These are phyloP conservation scores for Bruguiera parviflora DNA, from an alignment of 345 rosid species.

Conservation along the genomic window DNA sequence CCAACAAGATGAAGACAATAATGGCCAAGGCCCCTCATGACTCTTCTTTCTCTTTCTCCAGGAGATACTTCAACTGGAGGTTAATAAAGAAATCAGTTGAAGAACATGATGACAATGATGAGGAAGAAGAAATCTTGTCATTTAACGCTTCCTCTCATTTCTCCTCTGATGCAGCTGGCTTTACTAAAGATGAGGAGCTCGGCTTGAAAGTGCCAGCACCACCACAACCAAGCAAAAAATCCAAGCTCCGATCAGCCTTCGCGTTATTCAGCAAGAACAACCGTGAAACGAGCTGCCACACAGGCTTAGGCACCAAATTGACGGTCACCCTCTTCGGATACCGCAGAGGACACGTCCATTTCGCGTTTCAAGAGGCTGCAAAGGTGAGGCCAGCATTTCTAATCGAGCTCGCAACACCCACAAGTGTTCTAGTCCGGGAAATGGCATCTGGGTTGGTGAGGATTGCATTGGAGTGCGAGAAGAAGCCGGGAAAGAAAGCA, in stretches of 20 bases:
- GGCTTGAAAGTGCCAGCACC: constrained; percentile 24
- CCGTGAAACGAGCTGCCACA: constrained; percentile 19
- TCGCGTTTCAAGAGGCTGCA: constrained; percentile 77
- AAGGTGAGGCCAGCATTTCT: constrained; percentile 56
- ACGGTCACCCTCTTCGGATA: constrained; percentile 83
- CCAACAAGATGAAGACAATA: constrained; percentile 61
- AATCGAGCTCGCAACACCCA: constrained; percentile 77
- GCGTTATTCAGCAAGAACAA: constrained; percentile 32
- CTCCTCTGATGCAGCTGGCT: constrained; percentile 22
- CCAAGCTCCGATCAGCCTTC: constrained; percentile 63
- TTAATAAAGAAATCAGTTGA: constrained; percentile 48
- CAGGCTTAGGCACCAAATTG: constrained; percentile 56
- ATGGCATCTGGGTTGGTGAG: constrained; percentile 94
- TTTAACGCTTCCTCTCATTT: constrained; percentile 33
- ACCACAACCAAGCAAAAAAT: constrained; percentile 36
- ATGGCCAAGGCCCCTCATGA: constrained; percentile 63
- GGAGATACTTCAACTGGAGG: constrained; percentile 77
- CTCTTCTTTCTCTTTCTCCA: constrained; percentile 85
- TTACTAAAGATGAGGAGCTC: constrained; percentile 22
- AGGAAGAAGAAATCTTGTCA: constrained; percentile 44
- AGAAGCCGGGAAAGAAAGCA: constrained; percentile 40
- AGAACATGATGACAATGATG: constrained; percentile 48
- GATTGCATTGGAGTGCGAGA: constrained; percentile 78
- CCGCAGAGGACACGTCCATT: constrained; percentile 80
- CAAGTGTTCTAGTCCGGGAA: constrained; percentile 71